Percentiles rank a stretch among this genome's conserved stretches.
Conservation (phyloP, 306 rosid species). For the Lathyrus aphaca region DNA sequence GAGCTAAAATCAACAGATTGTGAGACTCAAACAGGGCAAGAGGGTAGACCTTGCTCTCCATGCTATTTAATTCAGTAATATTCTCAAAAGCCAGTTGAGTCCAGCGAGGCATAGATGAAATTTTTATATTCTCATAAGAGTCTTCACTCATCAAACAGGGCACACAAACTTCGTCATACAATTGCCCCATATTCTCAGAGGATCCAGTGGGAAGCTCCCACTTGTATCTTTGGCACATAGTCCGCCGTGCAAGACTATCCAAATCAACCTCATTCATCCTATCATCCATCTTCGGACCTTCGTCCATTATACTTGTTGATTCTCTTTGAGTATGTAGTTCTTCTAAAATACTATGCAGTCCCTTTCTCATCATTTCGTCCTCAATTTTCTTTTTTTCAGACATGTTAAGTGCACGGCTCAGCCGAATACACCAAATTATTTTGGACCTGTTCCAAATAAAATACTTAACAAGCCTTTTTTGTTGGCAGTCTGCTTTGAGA, state of each 20-base stretch:
- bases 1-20: constrained; percentile 80
- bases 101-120: constrained; percentile 83
- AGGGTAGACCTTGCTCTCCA: constrained; percentile 81
- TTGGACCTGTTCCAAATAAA: too few relatives aligned
- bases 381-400: constrained; percentile 75
- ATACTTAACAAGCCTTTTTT: too few relatives aligned
- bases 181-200: constrained; percentile 44
- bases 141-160: constrained; percentile 72
- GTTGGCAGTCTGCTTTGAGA: too few relatives aligned
- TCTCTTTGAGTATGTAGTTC: constrained; percentile 83
- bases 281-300: constrained; percentile 74
- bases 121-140: constrained; percentile 62
- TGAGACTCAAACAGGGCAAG: constrained; percentile 70
- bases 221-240: constrained; percentile 62
- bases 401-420: constrained; percentile 57
- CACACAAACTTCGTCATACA: constrained; percentile 85
- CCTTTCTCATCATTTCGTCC: constrained; percentile 74
- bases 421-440: too few relatives aligned
- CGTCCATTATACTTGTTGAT: constrained; percentile 81
- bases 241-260: constrained; percentile 69
- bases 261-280: constrained; percentile 77
- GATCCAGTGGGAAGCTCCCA: constrained; percentile 77
- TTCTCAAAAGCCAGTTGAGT: constrained; percentile 85
- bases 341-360: constrained; percentile 75
- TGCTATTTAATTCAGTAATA: constrained; percentile 85